A percentile compares a stretch with the other conserved stretches of the same genome.
phyloP scores from a whole-genome alignment of 1,284 basidiomycete species.

The Ceratobasidium sp. region DNA sequence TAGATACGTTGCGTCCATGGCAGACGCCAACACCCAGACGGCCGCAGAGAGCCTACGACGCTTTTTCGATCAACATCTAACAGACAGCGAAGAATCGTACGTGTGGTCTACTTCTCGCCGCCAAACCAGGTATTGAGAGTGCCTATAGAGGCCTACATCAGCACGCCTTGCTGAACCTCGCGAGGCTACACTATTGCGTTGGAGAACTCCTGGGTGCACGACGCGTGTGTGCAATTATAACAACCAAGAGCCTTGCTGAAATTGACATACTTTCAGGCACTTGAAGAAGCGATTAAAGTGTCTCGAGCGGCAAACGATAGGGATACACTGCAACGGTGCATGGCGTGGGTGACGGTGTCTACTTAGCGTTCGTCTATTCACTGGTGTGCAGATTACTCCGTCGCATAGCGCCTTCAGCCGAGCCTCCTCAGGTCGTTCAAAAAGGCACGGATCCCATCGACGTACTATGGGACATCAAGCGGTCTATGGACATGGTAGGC shows the following conservation, averaged over 20 bases:
- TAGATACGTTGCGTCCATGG: slow-evolving; percentile 74
- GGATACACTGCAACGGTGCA: slow-evolving; percentile 79
- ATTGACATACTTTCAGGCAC: slow-evolving; percentile 61
- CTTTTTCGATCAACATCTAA: slow-evolving; percentile 86
- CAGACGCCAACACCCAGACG: slow-evolving; percentile 73
- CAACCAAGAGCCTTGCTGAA: slow-evolving; percentile 2
- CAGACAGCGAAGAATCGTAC: slow-evolving; percentile 80
- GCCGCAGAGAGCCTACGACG: slow-evolving; percentile 76
- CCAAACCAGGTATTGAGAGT: not conserved
- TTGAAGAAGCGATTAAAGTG: slow-evolving; percentile 79
- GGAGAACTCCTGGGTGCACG: slow-evolving; percentile 74
- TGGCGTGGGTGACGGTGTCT: slow-evolving; percentile 63
- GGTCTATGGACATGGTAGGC: slow-evolving; percentile 69
- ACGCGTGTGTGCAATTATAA: slow-evolving; percentile 62
- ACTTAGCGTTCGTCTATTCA: not conserved
- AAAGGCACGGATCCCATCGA: slow-evolving; percentile 79
- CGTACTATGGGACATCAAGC: slow-evolving; percentile 76
- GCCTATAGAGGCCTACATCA: slow-evolving; percentile 76
- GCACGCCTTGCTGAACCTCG: slow-evolving; percentile 79
- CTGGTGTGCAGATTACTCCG: slow-evolving; percentile 61
- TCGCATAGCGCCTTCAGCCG: slow-evolving; percentile 68
- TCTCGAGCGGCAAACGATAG: slow-evolving; percentile 78
- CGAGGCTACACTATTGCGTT: slow-evolving; percentile 77
- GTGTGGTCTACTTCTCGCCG: slow-evolving; percentile 53
- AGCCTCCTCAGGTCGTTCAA: slow-evolving; percentile 64